Base-by-base conservation (phyloP, 306 rosid species). In the Corylus americana region DNA sequence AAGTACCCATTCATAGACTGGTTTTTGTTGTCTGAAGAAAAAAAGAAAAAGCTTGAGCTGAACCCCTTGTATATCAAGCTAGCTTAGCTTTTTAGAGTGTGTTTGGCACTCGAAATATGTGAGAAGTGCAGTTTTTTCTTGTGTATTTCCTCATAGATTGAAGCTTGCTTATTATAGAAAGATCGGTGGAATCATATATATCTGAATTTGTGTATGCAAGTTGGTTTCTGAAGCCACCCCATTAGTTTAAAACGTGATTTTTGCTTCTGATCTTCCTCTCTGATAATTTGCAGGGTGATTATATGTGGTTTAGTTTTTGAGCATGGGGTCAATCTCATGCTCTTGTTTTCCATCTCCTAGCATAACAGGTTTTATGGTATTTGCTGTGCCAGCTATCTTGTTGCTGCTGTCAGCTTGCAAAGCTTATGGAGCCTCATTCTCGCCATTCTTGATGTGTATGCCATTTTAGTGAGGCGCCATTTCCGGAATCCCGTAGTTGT, bases 321-420 rank as follows among this genome's bases (percentile, higher is more conserved):
- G 78, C 16, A 31, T 51, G 53, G 70, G 62, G 20, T 75, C 78
- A 27, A 72, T 57, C 58, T 11, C 73, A 8, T 17, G 55, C 59
- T 25, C 20, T 47, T 45, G 3, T 16, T 79, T 66, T 45, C 73
- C 7, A 62, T 44, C 39, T 22, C 55, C 1, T 42, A 25, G 79
- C 55, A 49, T 88, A 69, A 86, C 74, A 48, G 27, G 58, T 80
- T 77, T 73, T 62, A 70, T 78, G 70, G 66, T 55, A 59, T 85
- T 83, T 89, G 51, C 54, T 81, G 74, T 81, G 47, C 72, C 83
- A 90, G 93, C 78, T 90, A 80, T 88, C 87, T 87, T 22, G 87
- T 87, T 69, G 91, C 86, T 84, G 91, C 93, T 81, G 83, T 86
- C 66, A 61, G 90, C 81, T 77, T 87, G 79, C 93, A 87, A 78